Base-by-base conservation (phyloP, 2,329 filamentous ascomycete genomes). In the Paraphoma sp. region DNA sequence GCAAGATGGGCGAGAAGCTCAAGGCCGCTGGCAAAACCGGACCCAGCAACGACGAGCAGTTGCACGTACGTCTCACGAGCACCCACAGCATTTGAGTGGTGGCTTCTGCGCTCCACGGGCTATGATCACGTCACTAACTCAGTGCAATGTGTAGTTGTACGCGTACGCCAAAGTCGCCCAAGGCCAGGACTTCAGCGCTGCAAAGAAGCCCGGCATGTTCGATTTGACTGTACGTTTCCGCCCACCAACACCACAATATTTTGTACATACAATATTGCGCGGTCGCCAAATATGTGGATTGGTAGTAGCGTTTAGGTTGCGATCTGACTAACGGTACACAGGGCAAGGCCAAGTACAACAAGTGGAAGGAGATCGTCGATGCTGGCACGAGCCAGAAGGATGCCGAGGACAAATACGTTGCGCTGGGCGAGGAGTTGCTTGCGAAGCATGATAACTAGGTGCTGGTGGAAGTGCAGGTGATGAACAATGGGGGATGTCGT, bases 321-420 rank as follows among this genome's bases (percentile, higher is more conserved):
- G 12, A 43, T 10, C 14, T n/a, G 28, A 47, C 53, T 65, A 45
- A 55, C n/a, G 33, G n/a, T n/a, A 17, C 16, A 45, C 68, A 92
- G 90, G 87, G 82, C 80, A 96, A 95, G 82, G 87, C 87, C 70
- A 96, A 96, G 85, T 86, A 88, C 81, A 84, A 83, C 69, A 87
- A 89, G 52, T 97, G 92, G 92, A 81, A 92, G 79, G 84, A 87
- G 73, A 71, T 87, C 60, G 85, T 86, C 70, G 85, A 93, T 59
- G 83, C 87, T 57, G 86, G 84, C 48, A 74, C 87, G 65, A 86
- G 83, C 8, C 72, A 85, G 59, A 84, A 89, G 62, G 78, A 87
- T 63, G 93, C 93, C 17, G 89, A 96, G 85, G 83, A 86, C 75
- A 81, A 85, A 73, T 97, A 97, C 80, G 85, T 96, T 69, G 82